A percentile compares a stretch with the other conserved stretches of the same genome.
Evolutionary conservation across 768 basidiomycete species (phyloP).

Genomic region (Auricularia sp.): DNA sequence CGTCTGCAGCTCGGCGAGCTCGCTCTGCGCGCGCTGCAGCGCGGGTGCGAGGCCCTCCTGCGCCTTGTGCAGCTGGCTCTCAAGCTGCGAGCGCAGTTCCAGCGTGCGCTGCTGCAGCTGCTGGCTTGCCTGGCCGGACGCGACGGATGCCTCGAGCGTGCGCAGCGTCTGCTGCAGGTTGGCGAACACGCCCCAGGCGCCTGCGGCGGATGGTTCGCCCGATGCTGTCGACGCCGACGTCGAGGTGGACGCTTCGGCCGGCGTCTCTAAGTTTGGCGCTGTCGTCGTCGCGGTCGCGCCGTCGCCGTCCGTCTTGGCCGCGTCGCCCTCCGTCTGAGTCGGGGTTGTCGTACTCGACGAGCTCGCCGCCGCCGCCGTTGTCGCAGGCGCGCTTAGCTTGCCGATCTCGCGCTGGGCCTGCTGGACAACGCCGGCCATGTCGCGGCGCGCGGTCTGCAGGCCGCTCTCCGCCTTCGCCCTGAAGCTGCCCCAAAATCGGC

Average conservation of each 20-base stretch:
- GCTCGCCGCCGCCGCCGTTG: background rate
- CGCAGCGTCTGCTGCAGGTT: constrained; percentile 46
- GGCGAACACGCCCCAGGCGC: constrained; percentile 11
- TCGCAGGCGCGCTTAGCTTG: constrained; percentile 41
- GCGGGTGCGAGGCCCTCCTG: background rate
- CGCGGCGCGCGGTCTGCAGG: too few relatives aligned
- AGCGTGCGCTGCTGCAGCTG: background rate
- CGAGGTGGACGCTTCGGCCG: background rate
- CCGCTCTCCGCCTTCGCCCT: too few relatives aligned
- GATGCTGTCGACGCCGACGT: constrained; percentile 12
- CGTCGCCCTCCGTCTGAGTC: too few relatives aligned
- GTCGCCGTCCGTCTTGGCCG: too few relatives aligned
- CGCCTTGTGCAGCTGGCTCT: constrained; percentile 38
- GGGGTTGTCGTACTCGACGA: too few relatives aligned
- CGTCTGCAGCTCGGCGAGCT: constrained; percentile 49
- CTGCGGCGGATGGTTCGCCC: constrained; percentile 9
- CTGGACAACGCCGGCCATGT: constrained; percentile 72
- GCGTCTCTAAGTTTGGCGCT: too few relatives aligned
- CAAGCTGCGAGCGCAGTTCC: constrained; percentile 44
- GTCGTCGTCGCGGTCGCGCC: too few relatives aligned
- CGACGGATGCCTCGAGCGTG: constrained; percentile 31
- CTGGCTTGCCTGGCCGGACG: constrained; percentile 38
- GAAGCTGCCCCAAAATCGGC: too few relatives aligned
- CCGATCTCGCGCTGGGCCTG: constrained; percentile 73
- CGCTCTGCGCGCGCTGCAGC: constrained; percentile 56